Conservation (phyloP, 1,284 basidiomycete genomes). For the Pseudozyma hubeiensis region DNA sequence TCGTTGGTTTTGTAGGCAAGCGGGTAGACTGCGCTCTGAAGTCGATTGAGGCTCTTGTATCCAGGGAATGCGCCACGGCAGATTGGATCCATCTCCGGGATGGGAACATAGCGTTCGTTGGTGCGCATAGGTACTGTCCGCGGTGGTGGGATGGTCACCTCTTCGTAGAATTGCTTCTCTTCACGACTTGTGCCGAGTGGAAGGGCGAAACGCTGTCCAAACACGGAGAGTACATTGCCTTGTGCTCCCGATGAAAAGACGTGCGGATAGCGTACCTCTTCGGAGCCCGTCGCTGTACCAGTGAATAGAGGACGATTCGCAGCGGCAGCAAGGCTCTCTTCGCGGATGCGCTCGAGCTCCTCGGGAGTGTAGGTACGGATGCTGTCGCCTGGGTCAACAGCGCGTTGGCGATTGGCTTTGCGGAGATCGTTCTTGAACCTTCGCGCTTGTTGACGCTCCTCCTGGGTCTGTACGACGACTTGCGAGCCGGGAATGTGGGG, state of each 20-base stretch:
- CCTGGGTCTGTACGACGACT: conserved; percentile 63
- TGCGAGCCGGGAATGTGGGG: conserved; percentile 67
- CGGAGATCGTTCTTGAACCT: conserved; percentile 54
- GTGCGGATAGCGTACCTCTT: conserved; percentile 79
- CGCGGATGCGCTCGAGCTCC: conserved; percentile 77
- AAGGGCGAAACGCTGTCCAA: conserved; percentile 80
- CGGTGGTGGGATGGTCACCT: conserved; percentile 90
- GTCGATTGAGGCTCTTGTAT: conserved; percentile 87
- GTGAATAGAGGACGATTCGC: conserved; percentile 78
- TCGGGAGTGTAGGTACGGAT: conserved; percentile 72
- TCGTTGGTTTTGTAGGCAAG: conserved; percentile 94
- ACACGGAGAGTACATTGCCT: conserved; percentile 79
- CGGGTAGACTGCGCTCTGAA: conserved; percentile 94
- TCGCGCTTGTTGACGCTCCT: conserved; percentile 63
- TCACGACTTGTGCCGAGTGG: conserved; percentile 84
- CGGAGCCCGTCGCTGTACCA: conserved; percentile 73
- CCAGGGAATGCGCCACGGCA: conserved; percentile 89
- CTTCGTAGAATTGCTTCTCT: conserved; percentile 73
- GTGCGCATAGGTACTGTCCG: conserved; percentile 80
- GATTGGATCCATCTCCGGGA: conserved; percentile 82
- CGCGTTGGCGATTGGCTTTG: conserved; percentile 29
- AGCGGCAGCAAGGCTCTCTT: conserved; percentile 76
- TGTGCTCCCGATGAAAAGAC: conserved; percentile 83
- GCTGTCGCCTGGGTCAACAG: conserved; percentile 25
- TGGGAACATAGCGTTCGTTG: conserved; percentile 79